phyloP scores from a whole-genome alignment of 192 early-diverging fungal genomes.

The Coemansia sp. region DNA sequence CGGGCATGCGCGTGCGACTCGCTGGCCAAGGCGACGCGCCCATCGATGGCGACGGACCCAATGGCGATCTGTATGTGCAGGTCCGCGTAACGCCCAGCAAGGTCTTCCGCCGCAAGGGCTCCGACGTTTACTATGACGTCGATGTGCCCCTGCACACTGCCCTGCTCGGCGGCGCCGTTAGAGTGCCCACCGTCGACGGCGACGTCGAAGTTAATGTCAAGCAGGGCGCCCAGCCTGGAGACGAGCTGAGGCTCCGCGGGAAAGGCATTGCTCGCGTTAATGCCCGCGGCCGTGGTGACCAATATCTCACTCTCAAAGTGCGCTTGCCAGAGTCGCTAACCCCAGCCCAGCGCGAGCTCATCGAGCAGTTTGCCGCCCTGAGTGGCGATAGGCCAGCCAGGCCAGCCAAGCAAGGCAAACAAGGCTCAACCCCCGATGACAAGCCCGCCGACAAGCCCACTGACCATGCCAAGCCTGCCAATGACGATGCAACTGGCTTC shows the following conservation, averaged over 20 bases:
- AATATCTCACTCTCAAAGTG: conserved; percentile 87
- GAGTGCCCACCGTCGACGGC: conserved; percentile 93
- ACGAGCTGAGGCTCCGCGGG: conserved; percentile 72
- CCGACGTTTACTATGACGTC: conserved; percentile 74
- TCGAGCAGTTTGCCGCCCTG: conserved; percentile 61
- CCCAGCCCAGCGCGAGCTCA: conserved; percentile 58
- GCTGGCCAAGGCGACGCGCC: conserved; percentile 83
- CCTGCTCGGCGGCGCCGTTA: conserved; percentile 81
- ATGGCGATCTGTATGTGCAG: conserved; percentile 86
- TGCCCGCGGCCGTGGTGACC: conserved; percentile 73
- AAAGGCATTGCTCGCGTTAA: conserved; percentile 74
- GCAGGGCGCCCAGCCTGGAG: conserved; percentile 87
- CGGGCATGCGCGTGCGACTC: conserved; percentile 78
- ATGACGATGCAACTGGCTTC: conserved; percentile 33
- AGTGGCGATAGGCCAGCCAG: background rate
- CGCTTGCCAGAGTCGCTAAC: conserved; percentile 67
- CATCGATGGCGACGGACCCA: conserved; percentile 64
- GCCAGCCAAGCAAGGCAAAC: conserved; percentile 6
- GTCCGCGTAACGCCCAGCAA: conserved; percentile 71
- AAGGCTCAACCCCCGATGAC: background rate
- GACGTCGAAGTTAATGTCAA: conserved; percentile 90
- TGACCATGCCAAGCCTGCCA: background rate
- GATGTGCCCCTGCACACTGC: conserved; percentile 84
- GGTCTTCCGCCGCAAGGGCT: conserved; percentile 82
- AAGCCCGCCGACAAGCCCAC: background rate